Evolutionary conservation across 768 basidiomycete genomes (phyloP).

Genomic region (Daedaleopsis nitida): DNA sequence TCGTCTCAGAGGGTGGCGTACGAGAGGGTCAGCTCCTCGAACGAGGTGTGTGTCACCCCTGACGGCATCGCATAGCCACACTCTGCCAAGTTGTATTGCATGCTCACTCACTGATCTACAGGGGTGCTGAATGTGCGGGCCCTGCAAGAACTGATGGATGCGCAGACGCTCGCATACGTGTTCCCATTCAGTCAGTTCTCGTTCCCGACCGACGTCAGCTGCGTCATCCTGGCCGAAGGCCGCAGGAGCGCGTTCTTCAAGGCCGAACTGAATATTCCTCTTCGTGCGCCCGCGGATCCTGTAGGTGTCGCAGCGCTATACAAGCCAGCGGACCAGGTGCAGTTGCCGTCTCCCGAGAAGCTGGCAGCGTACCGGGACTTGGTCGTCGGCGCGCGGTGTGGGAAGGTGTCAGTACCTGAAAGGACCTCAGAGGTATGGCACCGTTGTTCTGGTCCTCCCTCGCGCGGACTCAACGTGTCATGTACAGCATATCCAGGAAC

Average conservation of each 20-base stretch:
- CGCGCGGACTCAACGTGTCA: neutral
- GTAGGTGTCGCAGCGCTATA: constrained; percentile 45
- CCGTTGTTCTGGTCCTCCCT: neutral
- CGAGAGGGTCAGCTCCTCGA: constrained; percentile 68
- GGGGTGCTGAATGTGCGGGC: constrained; percentile 66
- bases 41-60: constrained; percentile 33
- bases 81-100: neutral
- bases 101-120: constrained; percentile 23
- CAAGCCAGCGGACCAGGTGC: constrained; percentile 45
- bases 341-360: constrained; percentile 47
- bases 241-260: constrained; percentile 73
- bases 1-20: constrained; percentile 69
- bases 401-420: constrained; percentile 54
- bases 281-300: constrained; percentile 34
- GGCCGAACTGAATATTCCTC: constrained; percentile 60
- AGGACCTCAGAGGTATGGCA: constrained; percentile 56
- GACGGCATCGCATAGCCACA: neutral
- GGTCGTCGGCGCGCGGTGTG: constrained; percentile 61
- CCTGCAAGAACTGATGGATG: constrained; percentile 61
- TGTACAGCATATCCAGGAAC: constrained; percentile 70
- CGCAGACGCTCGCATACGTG: constrained; percentile 69
- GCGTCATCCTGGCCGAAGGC: constrained; percentile 63
- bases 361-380: constrained; percentile 60
- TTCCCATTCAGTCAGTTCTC: constrained; percentile 77
- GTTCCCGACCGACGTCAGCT: constrained; percentile 75